Conservation (phyloP, 2,329 filamentous ascomycete genomes). For the Mollisiaceae sp. region DNA sequence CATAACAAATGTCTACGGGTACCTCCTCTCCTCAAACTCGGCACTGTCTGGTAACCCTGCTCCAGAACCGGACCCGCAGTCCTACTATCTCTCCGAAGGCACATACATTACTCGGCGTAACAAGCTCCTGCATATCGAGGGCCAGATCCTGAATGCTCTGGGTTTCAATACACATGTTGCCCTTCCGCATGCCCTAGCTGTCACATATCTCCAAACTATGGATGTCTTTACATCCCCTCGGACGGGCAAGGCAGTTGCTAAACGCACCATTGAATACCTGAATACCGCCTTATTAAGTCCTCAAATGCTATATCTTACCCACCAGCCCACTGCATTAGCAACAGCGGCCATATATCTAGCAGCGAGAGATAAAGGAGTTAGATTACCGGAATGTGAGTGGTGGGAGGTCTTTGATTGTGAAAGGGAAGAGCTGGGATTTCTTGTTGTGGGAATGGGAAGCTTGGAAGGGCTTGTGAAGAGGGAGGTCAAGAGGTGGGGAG, state of each 20-base stretch:
- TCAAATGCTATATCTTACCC: constrained; percentile 88
- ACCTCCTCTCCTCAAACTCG: constrained; percentile 70
- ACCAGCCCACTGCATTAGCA: constrained; percentile 85
- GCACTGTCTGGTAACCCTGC: constrained; percentile 31
- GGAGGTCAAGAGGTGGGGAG: constrained; percentile 34
- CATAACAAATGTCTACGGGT: constrained; percentile 83
- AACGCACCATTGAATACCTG: constrained; percentile 75
- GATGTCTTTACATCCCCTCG: constrained; percentile 60
- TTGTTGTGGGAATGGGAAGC: constrained; percentile 85
- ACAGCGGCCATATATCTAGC: constrained; percentile 92
- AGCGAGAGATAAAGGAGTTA: constrained; percentile 74
- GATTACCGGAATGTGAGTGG: constrained; percentile 85
- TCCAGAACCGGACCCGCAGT: constrained; percentile 48
- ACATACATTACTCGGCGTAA: constrained; percentile 69
- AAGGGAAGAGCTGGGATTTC: constrained; percentile 89
- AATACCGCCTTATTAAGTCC: constrained; percentile 86
- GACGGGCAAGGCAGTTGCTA: constrained; percentile 59
- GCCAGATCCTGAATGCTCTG: constrained; percentile 74
- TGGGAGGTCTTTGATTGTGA: constrained; percentile 99
- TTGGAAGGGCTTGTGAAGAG: constrained; percentile 61
- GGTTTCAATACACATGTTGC: constrained; percentile 86
- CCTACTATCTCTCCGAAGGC: constrained; percentile 75
- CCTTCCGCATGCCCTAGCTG: constrained; percentile 82
- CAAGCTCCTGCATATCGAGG: constrained; percentile 75
- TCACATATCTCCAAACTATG: constrained; percentile 92